phyloP scores from a whole-genome alignment of 1,284 basidiomycete species.

The Ustilago bromivora region DNA sequence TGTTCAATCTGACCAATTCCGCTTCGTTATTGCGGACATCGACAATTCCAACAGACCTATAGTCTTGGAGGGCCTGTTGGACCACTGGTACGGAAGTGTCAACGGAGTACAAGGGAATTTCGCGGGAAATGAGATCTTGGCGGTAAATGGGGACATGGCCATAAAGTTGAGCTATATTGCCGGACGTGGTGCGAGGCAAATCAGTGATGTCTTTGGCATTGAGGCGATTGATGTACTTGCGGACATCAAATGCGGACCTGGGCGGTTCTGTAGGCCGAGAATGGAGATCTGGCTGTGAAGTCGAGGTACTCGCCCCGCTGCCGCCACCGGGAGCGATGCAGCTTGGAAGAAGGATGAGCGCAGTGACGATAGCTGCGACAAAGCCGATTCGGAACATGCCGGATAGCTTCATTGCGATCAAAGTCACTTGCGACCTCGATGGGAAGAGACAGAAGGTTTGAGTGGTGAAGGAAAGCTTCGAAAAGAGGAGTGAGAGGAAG shows the following conservation, averaged over 20 bases:
- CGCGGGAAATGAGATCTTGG: not conserved
- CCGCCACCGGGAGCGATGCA: not conserved
- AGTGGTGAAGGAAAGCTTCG: not conserved
- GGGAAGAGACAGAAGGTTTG: not conserved
- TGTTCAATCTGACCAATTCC: not conserved
- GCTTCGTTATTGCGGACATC: not conserved
- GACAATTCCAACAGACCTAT: not conserved
- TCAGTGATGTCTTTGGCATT: not conserved
- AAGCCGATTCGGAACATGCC: not conserved
- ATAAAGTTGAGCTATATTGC: no score
- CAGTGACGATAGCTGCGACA: not conserved
- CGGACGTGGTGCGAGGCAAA: no score
- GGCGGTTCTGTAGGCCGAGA: no score
- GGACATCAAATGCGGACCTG: fast-evolving
- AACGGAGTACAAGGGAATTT: slow-evolving; percentile 3
- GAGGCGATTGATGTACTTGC: not conserved
- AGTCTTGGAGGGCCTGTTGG: slow-evolving; percentile 15
- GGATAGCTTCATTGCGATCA: not conserved
- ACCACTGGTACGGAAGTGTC: not conserved
- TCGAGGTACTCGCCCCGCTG: not conserved
- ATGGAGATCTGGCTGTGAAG: not conserved
- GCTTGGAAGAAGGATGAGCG: not conserved
- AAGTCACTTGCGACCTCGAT: not conserved
- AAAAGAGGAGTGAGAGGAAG: not conserved
- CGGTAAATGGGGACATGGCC: no score